Evolutionary conservation across 768 basidiomycete genomes (phyloP), one percentile per base, ranked within the genome.

Genomic region (Butyriboletus loyo): DNA sequence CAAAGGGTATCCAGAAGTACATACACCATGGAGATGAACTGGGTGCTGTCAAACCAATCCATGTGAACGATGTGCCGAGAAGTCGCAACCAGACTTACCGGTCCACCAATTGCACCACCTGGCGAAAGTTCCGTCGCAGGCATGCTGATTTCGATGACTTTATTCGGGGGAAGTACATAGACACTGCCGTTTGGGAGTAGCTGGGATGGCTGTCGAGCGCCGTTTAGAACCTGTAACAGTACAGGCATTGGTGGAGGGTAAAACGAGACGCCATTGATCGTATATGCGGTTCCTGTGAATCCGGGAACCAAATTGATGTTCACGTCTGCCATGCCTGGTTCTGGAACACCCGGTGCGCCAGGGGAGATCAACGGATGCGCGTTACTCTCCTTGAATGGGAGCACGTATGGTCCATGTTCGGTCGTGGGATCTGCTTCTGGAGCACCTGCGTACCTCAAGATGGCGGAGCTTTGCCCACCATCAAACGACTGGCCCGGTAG

Each of bases 111-210:
- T 5, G 61, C 54, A 17, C 57, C 61, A 5, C 21, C 46, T 0
- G n/a, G 13, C n/a, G 41, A 37, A 2, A 49, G 50, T 1, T 61
- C 53, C 2, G 56, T 60, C 1, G 56, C 58, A 35, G 54, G 58
- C 5, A 81, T 70, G n/a, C 69, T 72, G 2, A 81, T 49, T 52
- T 82, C 78, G 39, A 82, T 69, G 39, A 77, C 71, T 30, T 75
- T 72, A 46, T 76, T 75, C 0, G 48, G 56, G 0, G 74, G 75
- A 15, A 82, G 60, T 3, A 53, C 59, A 48, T 76, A 77, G 8
- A 78, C 71, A 27, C 67, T 73, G 1, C 75, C 79, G 3, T 60
- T 45, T 9, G 77, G 77, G 17, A 78, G 69, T 7, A 80, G 61
- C 17, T 70, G 61, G 7, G 63, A 58, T 0, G 77, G 63, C 5